Percentiles rank a stretch among this genome's conserved stretches.
Evolutionary conservation across 139 green algal genomes (phyloP).

Genomic region (Trebouxia sp.): DNA sequence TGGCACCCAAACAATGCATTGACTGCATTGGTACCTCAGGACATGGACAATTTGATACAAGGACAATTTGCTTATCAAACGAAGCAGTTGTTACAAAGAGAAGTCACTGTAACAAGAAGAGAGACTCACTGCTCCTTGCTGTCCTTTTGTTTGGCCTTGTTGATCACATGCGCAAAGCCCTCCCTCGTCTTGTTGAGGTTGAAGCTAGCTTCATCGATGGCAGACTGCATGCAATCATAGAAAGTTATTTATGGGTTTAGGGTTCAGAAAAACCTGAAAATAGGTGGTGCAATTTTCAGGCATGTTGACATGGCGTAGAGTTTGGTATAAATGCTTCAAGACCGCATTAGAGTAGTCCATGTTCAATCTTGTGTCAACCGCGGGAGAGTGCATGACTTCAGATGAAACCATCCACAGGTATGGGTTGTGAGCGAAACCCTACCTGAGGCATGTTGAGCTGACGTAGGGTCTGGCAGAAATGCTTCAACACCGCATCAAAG

Average conservation of each 20-base stretch:
- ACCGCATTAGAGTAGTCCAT: too few species aligned
- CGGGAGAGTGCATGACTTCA: too few species aligned
- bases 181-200: neutral
- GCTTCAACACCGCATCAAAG: neutral
- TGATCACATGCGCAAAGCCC: neutral
- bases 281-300: neutral
- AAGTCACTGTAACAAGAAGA: neutral
- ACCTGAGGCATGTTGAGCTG: conserved; percentile 15
- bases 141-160: neutral
- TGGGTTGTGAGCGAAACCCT: neutral
- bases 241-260: too few species aligned
- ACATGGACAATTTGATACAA: too few species aligned
- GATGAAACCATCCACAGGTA: too few species aligned
- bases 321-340: too few species aligned
- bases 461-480: conserved; percentile 17
- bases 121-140: neutral
- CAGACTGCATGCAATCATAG: conserved; percentile 11
- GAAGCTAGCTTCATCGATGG: conserved; percentile 3
- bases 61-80: too few species aligned
- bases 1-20: too few species aligned
- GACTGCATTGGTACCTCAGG: too few species aligned
- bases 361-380: too few species aligned
- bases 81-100: too few species aligned
- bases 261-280: neutral
- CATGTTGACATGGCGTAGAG: neutral